Conservation (phyloP, 192 early-diverging fungal genomes). For the Mycoemilia scoparia region DNA sequence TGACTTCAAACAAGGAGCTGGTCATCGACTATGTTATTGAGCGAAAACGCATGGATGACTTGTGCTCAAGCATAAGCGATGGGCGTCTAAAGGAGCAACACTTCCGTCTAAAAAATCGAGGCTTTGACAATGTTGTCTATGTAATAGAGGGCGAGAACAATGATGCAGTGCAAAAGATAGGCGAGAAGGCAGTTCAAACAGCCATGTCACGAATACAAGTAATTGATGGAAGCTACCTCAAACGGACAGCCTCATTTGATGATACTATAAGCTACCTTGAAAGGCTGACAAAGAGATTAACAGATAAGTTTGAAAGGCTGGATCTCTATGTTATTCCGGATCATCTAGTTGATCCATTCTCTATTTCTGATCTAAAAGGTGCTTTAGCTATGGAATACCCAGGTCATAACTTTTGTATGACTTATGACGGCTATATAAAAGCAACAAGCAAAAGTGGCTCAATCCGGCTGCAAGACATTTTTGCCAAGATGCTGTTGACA, state of each 20-base stretch:
- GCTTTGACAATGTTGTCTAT: slow-evolving; percentile 62
- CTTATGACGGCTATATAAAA: slow-evolving; percentile 39
- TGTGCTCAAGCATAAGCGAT: slow-evolving; percentile 81
- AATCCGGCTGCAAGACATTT: slow-evolving; percentile 55
- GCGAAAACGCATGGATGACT: slow-evolving; percentile 86
- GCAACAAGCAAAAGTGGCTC: slow-evolving; percentile 60
- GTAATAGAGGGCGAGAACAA: slow-evolving; percentile 65
- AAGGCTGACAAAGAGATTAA: slow-evolving; percentile 36
- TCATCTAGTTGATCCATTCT: slow-evolving; percentile 22
- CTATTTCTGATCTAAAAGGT: slow-evolving; percentile 32
- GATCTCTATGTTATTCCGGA: slow-evolving; percentile 39
- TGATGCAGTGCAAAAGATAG: slow-evolving; percentile 40
- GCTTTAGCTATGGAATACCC: slow-evolving; percentile 14
- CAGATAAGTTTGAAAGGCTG: slow-evolving; percentile 31
- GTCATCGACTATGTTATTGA: slow-evolving; percentile 77
- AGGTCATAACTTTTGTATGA: slow-evolving; percentile 27
- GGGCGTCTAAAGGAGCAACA: slow-evolving; percentile 89
- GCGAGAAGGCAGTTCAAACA: slow-evolving; percentile 43
- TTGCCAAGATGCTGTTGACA: slow-evolving; percentile 68
- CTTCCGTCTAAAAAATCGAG: slow-evolving; percentile 52
- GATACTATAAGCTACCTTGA: slow-evolving; percentile 69
- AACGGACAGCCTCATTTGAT: slow-evolving; percentile 51
- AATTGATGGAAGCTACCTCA: slow-evolving; percentile 64
- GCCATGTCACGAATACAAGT: slow-evolving; percentile 60
- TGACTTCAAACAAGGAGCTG: slow-evolving; percentile 31